These are phyloP conservation scores for Penicillium diatomitis DNA, from an alignment of 495 filamentous ascomycete species.

Conservation along the genomic window DNA sequence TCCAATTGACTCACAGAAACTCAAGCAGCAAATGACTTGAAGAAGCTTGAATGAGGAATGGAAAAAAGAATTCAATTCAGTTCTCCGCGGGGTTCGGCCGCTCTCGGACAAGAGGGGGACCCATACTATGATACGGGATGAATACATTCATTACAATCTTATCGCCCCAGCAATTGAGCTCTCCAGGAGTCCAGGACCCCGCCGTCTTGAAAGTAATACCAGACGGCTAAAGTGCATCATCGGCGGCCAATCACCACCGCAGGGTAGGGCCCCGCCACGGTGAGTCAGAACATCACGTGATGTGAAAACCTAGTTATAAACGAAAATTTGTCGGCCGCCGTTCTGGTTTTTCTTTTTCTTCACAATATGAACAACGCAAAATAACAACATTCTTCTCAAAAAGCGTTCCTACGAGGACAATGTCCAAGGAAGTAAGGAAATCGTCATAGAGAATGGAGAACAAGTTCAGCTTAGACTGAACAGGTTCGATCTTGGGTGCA, in stretches of 20 bases:
- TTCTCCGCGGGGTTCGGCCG: slow-evolving; percentile 19
- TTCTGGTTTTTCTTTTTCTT: slow-evolving; percentile 32
- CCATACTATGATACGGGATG: slow-evolving; percentile 2
- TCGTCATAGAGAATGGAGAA: slow-evolving; percentile 60
- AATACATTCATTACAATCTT: not conserved
- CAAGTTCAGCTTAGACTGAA: slow-evolving; percentile 23
- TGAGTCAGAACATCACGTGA: slow-evolving; percentile 13
- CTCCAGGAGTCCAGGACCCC: too few relatives aligned
- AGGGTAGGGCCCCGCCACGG: not conserved
- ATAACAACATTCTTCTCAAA: slow-evolving; percentile 50
- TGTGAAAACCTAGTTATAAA: slow-evolving; percentile 3
- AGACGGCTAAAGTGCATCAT: not conserved
- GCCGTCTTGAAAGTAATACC: too few relatives aligned
- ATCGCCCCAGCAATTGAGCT: not conserved
- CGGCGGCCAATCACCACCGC: not conserved
- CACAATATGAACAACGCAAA: slow-evolving; percentile 60
- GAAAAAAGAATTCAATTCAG: slow-evolving; percentile 16
- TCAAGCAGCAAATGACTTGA: slow-evolving; percentile 10
- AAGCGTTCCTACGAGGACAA: slow-evolving; percentile 51
- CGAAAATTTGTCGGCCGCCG: slow-evolving; percentile 1
- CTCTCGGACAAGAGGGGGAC: slow-evolving; percentile 12
- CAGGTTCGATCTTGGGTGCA: slow-evolving; percentile 62
- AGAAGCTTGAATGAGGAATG: slow-evolving; percentile 8
- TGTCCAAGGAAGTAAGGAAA: slow-evolving; percentile 53
- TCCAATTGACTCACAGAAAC: slow-evolving; percentile 11